Percentiles rank a stretch among this genome's conserved stretches.
Conservation (phyloP, 352 stramenopile species). For the Hyaloperonospora brassicae region DNA sequence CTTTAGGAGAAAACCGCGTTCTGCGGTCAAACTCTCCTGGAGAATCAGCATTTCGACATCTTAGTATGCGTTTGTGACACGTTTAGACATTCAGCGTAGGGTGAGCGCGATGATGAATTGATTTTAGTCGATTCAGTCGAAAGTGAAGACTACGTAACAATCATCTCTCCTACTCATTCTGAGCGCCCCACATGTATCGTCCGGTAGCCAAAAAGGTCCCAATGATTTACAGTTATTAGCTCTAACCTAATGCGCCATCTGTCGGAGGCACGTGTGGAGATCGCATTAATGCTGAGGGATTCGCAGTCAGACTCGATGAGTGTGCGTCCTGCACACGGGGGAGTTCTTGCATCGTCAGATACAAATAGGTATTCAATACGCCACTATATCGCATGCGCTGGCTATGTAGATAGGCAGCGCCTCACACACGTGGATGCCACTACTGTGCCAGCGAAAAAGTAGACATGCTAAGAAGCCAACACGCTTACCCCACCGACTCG, state of each 20-base stretch:
- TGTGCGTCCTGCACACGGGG: too few species aligned
- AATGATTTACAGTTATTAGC: slow-evolving; percentile 86
- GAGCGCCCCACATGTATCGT: slow-evolving; percentile 31
- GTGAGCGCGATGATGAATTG: slow-evolving; percentile 34
- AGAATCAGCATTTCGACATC: slow-evolving; percentile 83
- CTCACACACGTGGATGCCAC: too few species aligned
- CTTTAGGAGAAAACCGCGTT: slow-evolving; percentile 55
- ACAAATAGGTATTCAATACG: too few species aligned
- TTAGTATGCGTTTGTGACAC: not conserved
- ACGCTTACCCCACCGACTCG: too few species aligned
- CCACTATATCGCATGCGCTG: too few species aligned
- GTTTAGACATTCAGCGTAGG: not conserved
- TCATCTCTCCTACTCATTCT: slow-evolving; percentile 74
- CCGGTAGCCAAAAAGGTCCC: slow-evolving; percentile 16
- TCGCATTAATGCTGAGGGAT: slow-evolving; percentile 40
- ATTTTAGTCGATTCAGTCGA: slow-evolving; percentile 29
- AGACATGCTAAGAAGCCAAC: too few species aligned
- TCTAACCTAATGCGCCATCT: slow-evolving; percentile 76
- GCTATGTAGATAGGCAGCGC: too few species aligned
- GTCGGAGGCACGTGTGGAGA: slow-evolving; percentile 53
- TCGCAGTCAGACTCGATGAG: not conserved
- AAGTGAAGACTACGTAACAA: slow-evolving; percentile 46
- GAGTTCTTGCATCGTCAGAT: too few species aligned
- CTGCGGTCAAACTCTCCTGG: slow-evolving; percentile 45
- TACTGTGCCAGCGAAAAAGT: too few species aligned